Evolutionary conservation across 1,284 basidiomycete species (phyloP).

Genomic region (Sphaerobolus stellatus): DNA sequence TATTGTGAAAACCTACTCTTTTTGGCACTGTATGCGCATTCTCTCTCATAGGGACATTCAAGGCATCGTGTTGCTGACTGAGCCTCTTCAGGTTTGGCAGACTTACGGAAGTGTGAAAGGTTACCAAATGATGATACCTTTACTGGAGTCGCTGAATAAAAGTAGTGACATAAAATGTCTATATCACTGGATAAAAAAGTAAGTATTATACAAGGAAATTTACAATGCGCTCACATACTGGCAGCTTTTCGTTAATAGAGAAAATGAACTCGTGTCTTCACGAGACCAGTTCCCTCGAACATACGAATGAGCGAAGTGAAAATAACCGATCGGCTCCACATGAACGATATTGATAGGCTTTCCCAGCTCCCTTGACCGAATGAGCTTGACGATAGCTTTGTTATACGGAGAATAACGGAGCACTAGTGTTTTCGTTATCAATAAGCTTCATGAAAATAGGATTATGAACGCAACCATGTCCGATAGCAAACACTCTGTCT

Average conservation of each 20-base stretch:
- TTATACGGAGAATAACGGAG: constrained; percentile 84
- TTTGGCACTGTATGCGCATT: constrained; percentile 84
- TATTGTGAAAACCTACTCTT: constrained; percentile 51
- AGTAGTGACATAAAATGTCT: constrained; percentile 77
- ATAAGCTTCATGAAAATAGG: neutral
- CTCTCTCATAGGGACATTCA: constrained; percentile 67
- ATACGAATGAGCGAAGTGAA: constrained; percentile 83
- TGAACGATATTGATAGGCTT: constrained; percentile 78
- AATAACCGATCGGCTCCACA: constrained; percentile 76
- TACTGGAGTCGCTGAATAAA: constrained; percentile 60
- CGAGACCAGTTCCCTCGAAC: constrained; percentile 80
- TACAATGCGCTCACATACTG: constrained; percentile 51
- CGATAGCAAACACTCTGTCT: constrained; percentile 74
- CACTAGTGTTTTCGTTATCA: constrained; percentile 47
- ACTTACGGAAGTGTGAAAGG: constrained; percentile 74
- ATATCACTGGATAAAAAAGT: constrained; percentile 58
- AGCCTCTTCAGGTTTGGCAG: constrained; percentile 66
- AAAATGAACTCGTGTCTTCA: constrained; percentile 71
- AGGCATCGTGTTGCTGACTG: constrained; percentile 67
- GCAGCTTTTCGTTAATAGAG: constrained; percentile 85
- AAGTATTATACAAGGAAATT: neutral
- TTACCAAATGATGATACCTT: constrained; percentile 84
- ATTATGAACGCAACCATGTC: constrained; percentile 57
- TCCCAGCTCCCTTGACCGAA: constrained; percentile 70
- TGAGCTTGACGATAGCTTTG: constrained; percentile 63